phyloP scores from a whole-genome alignment of 2,329 filamentous ascomycete species.

The Aspergillus melleus region DNA sequence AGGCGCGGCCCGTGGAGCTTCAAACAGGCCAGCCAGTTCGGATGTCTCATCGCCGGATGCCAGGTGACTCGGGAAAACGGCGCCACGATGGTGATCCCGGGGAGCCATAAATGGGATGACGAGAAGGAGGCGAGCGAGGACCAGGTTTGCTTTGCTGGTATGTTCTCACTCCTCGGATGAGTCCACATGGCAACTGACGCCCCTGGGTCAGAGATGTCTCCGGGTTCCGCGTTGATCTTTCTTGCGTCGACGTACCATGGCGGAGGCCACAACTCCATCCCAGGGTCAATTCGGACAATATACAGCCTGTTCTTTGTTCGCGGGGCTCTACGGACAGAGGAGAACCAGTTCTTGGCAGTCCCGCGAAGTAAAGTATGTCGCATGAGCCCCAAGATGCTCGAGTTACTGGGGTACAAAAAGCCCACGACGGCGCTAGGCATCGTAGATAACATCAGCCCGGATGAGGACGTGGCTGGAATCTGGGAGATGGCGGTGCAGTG shows the following conservation, averaged over 20 bases:
- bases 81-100: conserved; percentile 35
- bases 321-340: conserved; percentile 32
- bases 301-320: conserved; percentile 34
- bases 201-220: conserved; percentile 33
- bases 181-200: not conserved
- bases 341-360: conserved; percentile 37
- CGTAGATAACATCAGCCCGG: conserved; percentile 29
- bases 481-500: conserved; percentile 3
- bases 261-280: conserved; percentile 31
- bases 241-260: conserved; percentile 35
- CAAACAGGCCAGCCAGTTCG: conserved; percentile 25
- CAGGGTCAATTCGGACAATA: conserved; percentile 25
- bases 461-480: conserved; percentile 17
- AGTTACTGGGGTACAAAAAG: conserved; percentile 36
- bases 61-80: conserved; percentile 31
- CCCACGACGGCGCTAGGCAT: conserved; percentile 32
- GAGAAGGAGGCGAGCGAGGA: conserved; percentile 24
- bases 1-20: conserved; percentile 9
- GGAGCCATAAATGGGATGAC: conserved; percentile 34
- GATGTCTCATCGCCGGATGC: conserved; percentile 29
- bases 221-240: conserved; percentile 39
- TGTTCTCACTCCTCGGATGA: too few relatives aligned
- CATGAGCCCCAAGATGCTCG: conserved; percentile 36
- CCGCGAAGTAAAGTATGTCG: conserved; percentile 28
- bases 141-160: conserved; percentile 37